Conservation (phyloP, 306 rosid genomes). For the Quercus berberidifolia region DNA sequence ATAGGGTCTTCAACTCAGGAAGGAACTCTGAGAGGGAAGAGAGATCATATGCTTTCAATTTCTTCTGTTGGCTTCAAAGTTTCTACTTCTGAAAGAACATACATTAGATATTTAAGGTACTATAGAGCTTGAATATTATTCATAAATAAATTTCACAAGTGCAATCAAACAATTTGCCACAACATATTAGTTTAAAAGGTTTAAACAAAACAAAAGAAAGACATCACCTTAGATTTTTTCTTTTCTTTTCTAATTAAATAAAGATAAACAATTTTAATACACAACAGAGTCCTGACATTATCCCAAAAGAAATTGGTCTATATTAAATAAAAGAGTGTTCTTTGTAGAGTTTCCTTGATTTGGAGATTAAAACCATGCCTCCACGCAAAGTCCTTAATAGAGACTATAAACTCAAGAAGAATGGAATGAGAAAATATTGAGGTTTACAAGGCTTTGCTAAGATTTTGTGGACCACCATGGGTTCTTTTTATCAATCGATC, state of each 20-base stretch:
- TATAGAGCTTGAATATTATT: background rate
- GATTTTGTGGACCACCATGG: no score
- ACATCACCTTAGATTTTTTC: background rate
- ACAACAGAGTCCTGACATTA: background rate
- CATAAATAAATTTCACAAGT: background rate
- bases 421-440: no score
- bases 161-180: background rate
- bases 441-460: no score
- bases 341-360: background rate
- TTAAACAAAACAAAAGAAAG: background rate
- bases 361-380: no score
- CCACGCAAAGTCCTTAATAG: no score
- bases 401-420: no score
- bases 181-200: background rate
- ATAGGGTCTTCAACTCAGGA: conserved; percentile 47
- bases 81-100: conserved; percentile 32
- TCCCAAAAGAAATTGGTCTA: background rate
- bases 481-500: no score
- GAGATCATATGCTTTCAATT: conserved; percentile 73
- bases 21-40: conserved; percentile 59
- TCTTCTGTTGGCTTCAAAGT: conserved; percentile 56
- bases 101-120: background rate
- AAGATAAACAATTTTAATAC: background rate
- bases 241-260: no score
- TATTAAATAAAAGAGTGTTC: background rate